Base-by-base conservation (phyloP, 2,329 filamentous ascomycete genomes). In the Fusarium agapanthi region DNA sequence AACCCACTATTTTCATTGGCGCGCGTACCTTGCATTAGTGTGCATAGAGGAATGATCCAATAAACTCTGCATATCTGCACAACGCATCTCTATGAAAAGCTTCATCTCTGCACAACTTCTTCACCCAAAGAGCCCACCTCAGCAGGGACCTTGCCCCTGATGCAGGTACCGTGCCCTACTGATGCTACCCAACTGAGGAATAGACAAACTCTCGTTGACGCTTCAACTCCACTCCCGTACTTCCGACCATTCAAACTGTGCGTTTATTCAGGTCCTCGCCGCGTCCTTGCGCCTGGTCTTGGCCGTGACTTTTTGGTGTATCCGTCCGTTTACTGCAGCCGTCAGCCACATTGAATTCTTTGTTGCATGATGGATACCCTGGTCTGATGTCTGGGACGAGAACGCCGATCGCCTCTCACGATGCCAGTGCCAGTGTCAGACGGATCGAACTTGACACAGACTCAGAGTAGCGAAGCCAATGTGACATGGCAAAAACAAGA, bases 1-100 rank as follows among this genome's bases (percentile, higher is more conserved):
- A 32, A 10, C 56, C 50, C 67, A 67, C 59, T 53, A 47, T 65
- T 26, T 60, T 58, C 15, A 56, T 62, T 76, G 71, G 74, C 67
- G 69, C 67, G 69, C 61, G 76, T 77, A 71, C 75, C 76, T 77
- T 77, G 75, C 75, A 76, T 75, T 77, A 77, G 76, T 54, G 11
- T 51, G 64, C 60, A 38, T 51, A 47, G 40, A 43, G 11, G 58
- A 48, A 56, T 32, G 53, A 48, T 51, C 58, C 66, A 65, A 69
- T 69, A 22, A 22, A 65, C 45, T 34, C 32, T 58, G 37, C 51
- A 69, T 37, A 38, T 58, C 54, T 58, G 40, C 51, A 67, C 45
- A 67, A 67, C 45, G n/a, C 57, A 60, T 20, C 16, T 51, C 24
- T 35, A 43, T 61, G 65, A 63, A 54, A 40, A 68, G 64, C 38